phyloP scores from a whole-genome alignment of 2,329 filamentous ascomycete genomes.

The Clonostachys chloroleuca region DNA sequence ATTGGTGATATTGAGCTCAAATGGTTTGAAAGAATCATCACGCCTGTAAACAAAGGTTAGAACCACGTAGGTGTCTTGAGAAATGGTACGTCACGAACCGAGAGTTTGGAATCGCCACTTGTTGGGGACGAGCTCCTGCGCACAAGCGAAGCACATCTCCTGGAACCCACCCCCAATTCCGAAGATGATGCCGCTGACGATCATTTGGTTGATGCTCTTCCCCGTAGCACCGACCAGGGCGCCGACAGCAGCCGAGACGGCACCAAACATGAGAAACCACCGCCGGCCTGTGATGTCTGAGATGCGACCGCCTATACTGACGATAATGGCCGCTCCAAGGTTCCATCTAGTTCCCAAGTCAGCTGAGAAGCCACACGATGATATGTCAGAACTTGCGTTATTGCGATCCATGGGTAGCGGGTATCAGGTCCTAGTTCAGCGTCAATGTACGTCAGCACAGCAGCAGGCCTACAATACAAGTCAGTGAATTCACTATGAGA shows the following conservation, averaged over 20 bases:
- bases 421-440: conserved; percentile 22
- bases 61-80: conserved; percentile 1
- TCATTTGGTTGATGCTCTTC: conserved; percentile 29
- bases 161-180: conserved; percentile 29
- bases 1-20: conserved; percentile 18
- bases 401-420: conserved; percentile 24
- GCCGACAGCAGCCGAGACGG: conserved; percentile 22
- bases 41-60: conserved; percentile 23
- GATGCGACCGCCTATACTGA: conserved; percentile 24
- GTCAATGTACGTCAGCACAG: conserved; percentile 22
- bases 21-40: conserved; percentile 26
- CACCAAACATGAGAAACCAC: conserved; percentile 27
- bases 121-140: conserved; percentile 28
- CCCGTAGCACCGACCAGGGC: conserved; percentile 30
- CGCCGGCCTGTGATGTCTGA: conserved; percentile 31
- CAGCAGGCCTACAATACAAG: conserved; percentile 12
- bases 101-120: conserved; percentile 24
- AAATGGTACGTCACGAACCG: conserved; percentile 6
- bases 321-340: conserved; percentile 23
- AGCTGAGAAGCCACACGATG: not conserved
- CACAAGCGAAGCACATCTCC: conserved; percentile 27
- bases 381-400: conserved; percentile 5
- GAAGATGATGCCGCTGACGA: conserved; percentile 29
- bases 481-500: not conserved
- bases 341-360: conserved; percentile 18